These are phyloP conservation scores for Phytophthora crassamura DNA, from an alignment of 352 stramenopile genomes.

Conservation along the genomic window DNA sequence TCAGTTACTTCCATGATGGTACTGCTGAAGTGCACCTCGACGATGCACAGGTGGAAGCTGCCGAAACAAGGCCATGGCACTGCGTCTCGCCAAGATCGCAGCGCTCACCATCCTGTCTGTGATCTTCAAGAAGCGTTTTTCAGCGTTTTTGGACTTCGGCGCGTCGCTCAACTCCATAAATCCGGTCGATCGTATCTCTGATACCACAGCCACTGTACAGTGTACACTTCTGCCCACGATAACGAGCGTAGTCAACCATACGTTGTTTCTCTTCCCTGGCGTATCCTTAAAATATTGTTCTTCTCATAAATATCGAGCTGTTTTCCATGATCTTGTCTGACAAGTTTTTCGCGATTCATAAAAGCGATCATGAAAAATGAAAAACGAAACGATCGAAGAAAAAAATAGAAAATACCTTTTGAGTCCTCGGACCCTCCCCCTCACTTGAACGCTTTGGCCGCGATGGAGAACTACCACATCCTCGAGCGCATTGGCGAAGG, in stretches of 20 bases:
- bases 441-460: neutral
- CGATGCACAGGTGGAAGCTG: neutral
- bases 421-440: neutral
- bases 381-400: constrained; percentile 2
- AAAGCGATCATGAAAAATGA: too few species aligned
- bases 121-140: constrained; percentile 45
- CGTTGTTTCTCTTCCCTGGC: too few species aligned
- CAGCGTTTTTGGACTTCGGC: constrained; percentile 47
- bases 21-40: neutral
- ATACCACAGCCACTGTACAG: too few species aligned
- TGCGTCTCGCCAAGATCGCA: neutral
- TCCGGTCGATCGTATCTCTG: too few species aligned
- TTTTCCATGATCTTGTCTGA: too few species aligned
- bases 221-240: too few species aligned
- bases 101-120: constrained; percentile 1
- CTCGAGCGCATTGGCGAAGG: constrained; percentile 94
- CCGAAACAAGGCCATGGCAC: neutral
- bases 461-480: constrained; percentile 94
- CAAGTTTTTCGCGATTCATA: too few species aligned
- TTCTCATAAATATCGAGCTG: too few species aligned
- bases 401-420: constrained; percentile 4
- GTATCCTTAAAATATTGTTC: too few species aligned
- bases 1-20: too few species aligned
- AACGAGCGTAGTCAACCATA: too few species aligned
- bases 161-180: constrained; percentile 1